A percentile compares a stretch with the other conserved stretches of the same genome.
These are phyloP conservation scores for Apiospora sp. DNA, from an alignment of 2,329 filamentous ascomycete species.

Conservation along the genomic window DNA sequence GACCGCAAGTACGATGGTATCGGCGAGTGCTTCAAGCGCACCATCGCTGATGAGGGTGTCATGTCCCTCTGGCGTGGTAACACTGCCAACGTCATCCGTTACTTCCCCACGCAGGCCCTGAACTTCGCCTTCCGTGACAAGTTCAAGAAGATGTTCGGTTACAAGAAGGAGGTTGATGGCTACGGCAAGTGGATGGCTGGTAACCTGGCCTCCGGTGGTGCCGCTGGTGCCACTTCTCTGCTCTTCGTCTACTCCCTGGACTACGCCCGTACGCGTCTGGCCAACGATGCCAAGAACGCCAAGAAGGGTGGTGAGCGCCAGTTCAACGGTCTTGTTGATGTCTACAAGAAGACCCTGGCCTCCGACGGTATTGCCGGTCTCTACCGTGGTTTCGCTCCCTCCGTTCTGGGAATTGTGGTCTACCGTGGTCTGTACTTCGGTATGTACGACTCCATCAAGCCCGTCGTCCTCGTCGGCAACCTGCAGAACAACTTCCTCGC, in stretches of 20 bases:
- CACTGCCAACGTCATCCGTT: slow-evolving; percentile 99
- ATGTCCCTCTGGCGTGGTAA: slow-evolving; percentile 99
- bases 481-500: slow-evolving; percentile 99
- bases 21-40: slow-evolving; percentile 93
- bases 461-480: slow-evolving; percentile 87
- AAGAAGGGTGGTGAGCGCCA: slow-evolving; percentile 97
- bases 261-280: slow-evolving; percentile 99
- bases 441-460: slow-evolving; percentile 99
- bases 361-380: slow-evolving; percentile 99
- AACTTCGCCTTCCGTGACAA: slow-evolving; percentile 99
- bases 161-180: slow-evolving; percentile 99
- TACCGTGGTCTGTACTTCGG: slow-evolving; percentile 99
- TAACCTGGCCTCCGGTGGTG: slow-evolving; percentile 99
- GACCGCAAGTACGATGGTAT: slow-evolving; percentile 97
- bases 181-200: slow-evolving; percentile 99
- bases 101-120: slow-evolving; percentile 99
- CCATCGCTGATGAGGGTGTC: slow-evolving; percentile 88
- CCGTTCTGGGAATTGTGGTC: slow-evolving; percentile 98
- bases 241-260: slow-evolving; percentile 99
- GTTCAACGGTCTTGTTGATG: slow-evolving; percentile 99
- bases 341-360: slow-evolving; percentile 99
- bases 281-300: slow-evolving; percentile 99
- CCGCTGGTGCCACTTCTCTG: slow-evolving; percentile 99
- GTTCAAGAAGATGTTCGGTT: slow-evolving; percentile 99
- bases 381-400: slow-evolving; percentile 99